phyloP scores from a whole-genome alignment of 768 basidiomycete genomes.

The Mrakia frigida region DNA sequence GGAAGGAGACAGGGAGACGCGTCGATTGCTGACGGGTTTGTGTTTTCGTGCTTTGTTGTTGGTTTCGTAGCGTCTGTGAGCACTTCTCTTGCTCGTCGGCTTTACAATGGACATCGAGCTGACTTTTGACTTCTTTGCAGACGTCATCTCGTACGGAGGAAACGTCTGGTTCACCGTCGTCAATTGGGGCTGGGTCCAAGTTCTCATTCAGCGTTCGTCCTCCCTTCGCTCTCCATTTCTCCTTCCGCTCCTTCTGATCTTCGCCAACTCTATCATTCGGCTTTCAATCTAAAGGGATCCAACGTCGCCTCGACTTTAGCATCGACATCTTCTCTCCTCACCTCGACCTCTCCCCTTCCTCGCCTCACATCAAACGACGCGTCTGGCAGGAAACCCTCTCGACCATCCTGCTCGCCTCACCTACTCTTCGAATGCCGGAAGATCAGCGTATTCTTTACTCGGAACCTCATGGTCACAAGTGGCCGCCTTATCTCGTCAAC shows the following conservation, averaged over 20 bases:
- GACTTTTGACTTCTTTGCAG: constrained; percentile 37
- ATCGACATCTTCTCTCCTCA: constrained; percentile 75
- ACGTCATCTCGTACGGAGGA: constrained; percentile 57
- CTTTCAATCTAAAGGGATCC: not conserved
- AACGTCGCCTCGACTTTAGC: constrained; percentile 64
- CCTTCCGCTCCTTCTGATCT: not conserved
- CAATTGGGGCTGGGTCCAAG: constrained; percentile 52
- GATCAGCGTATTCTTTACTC: constrained; percentile 58
- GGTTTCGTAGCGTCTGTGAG: not conserved
- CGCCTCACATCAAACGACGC: constrained; percentile 58
- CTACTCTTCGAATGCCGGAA: constrained; percentile 57
- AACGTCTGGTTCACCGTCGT: constrained; percentile 63
- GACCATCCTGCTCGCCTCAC: constrained; percentile 58
- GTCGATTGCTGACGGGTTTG: constrained; percentile 3
- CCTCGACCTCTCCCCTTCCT: constrained; percentile 39
- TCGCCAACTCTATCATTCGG: not conserved
- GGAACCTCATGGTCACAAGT: constrained; percentile 55
- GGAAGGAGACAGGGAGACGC: not conserved
- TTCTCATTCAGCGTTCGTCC: constrained; percentile 58
- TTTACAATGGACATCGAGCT: not conserved
- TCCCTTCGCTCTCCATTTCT: not conserved
- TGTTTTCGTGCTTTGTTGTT: not conserved
- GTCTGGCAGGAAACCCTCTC: constrained; percentile 77
- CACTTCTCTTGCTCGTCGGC: not conserved
- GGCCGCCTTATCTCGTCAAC: constrained; percentile 63